Conservation (phyloP, 2,329 filamentous ascomycete genomes). For the Helicocarpus griseus region DNA sequence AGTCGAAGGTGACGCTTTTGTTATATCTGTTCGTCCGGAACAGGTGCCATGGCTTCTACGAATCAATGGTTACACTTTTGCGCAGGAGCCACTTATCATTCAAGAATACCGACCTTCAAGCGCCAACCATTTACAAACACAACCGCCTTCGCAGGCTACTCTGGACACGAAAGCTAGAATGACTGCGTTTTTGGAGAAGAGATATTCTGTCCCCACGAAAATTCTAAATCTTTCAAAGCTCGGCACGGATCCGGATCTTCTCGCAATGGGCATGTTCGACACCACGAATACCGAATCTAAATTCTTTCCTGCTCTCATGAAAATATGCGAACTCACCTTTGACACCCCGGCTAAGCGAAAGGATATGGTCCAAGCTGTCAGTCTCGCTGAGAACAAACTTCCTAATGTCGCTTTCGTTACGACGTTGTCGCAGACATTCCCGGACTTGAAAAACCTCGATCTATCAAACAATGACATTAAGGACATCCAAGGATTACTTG, state of each 20-base stretch:
- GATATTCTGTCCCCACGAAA: conserved; percentile 64
- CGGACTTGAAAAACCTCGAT: conserved; percentile 79
- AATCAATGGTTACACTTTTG: conserved; percentile 60
- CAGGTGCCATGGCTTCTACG: conserved; percentile 56
- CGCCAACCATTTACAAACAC: conserved; percentile 13
- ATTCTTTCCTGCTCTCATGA: conserved; percentile 87
- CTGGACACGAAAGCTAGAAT: conserved; percentile 59
- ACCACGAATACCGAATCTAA: conserved; percentile 64
- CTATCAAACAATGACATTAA: conserved; percentile 74
- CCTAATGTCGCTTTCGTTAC: conserved; percentile 63
- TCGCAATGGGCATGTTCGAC: conserved; percentile 66
- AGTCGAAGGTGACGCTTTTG: conserved; percentile 57
- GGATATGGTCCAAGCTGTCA: conserved; percentile 71
- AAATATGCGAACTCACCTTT: conserved; percentile 70
- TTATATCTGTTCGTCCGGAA: conserved; percentile 56
- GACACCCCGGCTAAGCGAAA: conserved; percentile 60
- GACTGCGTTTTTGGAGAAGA: conserved; percentile 58
- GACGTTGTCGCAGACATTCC: conserved; percentile 66
- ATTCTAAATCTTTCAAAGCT: conserved; percentile 76
- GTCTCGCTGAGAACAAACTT: conserved; percentile 70
- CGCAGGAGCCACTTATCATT: conserved; percentile 50
- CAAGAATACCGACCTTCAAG: conserved; percentile 22
- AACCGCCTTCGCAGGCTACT: conserved; percentile 35
- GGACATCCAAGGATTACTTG: conserved; percentile 56
- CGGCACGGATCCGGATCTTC: conserved; percentile 60